A percentile compares a stretch with the other conserved stretches of the same genome.
These are phyloP conservation scores for Hawksworthiomyces lignivorus DNA, from an alignment of 2,329 filamentous ascomycete genomes.

Conservation along the genomic window DNA sequence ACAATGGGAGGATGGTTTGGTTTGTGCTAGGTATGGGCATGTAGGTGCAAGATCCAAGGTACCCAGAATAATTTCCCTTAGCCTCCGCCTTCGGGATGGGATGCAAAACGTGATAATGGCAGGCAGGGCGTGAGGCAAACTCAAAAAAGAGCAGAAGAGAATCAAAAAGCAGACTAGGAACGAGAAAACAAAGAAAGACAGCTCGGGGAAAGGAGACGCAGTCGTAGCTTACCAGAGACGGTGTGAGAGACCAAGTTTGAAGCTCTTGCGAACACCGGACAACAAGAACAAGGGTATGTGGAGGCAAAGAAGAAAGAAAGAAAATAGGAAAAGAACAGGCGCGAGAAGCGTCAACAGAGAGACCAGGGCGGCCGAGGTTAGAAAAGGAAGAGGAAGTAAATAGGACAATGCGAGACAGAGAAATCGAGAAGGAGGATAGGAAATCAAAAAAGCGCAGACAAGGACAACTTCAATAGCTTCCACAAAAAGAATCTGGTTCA, in stretches of 20 bases:
- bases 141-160: too few species aligned
- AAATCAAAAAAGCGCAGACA: background rate
- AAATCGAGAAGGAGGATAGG: background rate
- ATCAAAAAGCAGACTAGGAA: too few species aligned
- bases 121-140: too few species aligned
- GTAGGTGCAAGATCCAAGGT: too few species aligned
- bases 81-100: conserved; percentile 4
- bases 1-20: too few species aligned
- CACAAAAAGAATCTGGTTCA: background rate
- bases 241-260: too few species aligned
- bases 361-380: conserved; percentile 1
- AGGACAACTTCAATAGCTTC: background rate
- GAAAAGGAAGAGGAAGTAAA: too few species aligned
- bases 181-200: too few species aligned
- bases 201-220: too few species aligned
- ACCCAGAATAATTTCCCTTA: background rate
- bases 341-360: background rate
- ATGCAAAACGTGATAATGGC: too few species aligned
- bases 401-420: background rate
- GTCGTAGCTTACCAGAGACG: too few species aligned
- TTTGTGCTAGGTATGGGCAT: too few species aligned
- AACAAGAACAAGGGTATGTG: background rate
- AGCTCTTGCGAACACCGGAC: conserved; percentile 6
- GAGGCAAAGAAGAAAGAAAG: background rate
- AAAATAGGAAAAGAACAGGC: background rate